Evolutionary conservation across 352 stramenopile genomes (phyloP).

Genomic region (Globisporangium alternatum): DNA sequence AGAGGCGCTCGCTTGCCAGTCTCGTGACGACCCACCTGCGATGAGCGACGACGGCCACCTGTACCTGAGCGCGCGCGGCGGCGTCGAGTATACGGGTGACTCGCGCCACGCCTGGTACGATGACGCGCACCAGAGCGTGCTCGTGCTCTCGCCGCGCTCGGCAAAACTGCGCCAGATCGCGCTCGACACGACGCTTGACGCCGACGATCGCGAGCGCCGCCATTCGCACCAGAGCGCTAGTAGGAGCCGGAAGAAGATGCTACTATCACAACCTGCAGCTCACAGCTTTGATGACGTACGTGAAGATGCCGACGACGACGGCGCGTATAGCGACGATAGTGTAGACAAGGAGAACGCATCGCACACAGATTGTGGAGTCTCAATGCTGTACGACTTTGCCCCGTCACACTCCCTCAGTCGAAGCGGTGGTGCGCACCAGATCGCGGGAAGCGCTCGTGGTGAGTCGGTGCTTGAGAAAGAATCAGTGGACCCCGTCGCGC

Average conservation of each 20-base stretch:
- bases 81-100: slow-evolving; percentile 39
- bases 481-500: slow-evolving; percentile 24
- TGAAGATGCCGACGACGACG: not conserved
- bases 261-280: not conserved
- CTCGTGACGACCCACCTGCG: not conserved
- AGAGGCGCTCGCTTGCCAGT: not conserved
- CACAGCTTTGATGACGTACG: not conserved
- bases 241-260: no score
- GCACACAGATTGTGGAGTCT: slow-evolving; percentile 11
- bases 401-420: slow-evolving; percentile 1
- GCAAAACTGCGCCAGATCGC: slow-evolving; percentile 39
- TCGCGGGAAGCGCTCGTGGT: not conserved
- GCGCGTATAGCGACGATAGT: slow-evolving; percentile 10
- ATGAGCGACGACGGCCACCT: slow-evolving; percentile 51
- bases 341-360: slow-evolving; percentile 1
- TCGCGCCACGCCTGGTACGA: slow-evolving; percentile 49
- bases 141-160: slow-evolving; percentile 39
- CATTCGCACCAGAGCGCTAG: not conserved
- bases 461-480: slow-evolving; percentile 1
- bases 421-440: not conserved
- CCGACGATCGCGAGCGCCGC: not conserved
- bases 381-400: slow-evolving; percentile 47
- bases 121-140: slow-evolving; percentile 43
- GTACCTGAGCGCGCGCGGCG: slow-evolving; percentile 45
- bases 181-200: slow-evolving; percentile 30